Evolutionary conservation across 176 grass and related monocot species (phyloP).

Genomic region (Triticum monococcum): DNA sequence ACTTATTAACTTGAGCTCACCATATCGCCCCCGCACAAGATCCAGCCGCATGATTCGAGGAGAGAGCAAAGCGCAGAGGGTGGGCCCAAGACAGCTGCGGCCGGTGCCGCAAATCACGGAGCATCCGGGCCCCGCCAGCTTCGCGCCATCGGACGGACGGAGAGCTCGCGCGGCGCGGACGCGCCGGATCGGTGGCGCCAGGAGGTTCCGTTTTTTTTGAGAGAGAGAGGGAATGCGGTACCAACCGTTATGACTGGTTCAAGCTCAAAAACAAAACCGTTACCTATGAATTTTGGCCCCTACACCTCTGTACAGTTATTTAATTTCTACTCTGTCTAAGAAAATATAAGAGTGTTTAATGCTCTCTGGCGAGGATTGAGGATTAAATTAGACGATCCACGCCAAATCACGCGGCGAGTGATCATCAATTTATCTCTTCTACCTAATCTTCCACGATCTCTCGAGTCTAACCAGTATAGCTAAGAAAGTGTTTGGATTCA

Average conservation of each 20-base stretch:
- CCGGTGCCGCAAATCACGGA: slow-evolving; percentile 23
- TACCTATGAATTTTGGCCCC: too few species aligned
- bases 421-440: background rate
- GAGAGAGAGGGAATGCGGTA: too few species aligned
- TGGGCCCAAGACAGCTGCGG: slow-evolving; percentile 10
- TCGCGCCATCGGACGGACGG: background rate
- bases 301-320: background rate
- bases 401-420: background rate
- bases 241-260: background rate
- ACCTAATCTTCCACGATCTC: too few species aligned
- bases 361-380: background rate
- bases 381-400: background rate
- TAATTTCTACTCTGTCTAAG: too few species aligned
- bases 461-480: too few species aligned
- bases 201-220: too few species aligned
- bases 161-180: too few species aligned
- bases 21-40: slow-evolving; percentile 4
- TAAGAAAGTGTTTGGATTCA: too few species aligned
- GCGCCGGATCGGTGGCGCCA: too few species aligned
- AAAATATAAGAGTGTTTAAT: too few species aligned
- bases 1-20: too few species aligned
- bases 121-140: background rate
- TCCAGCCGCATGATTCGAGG: background rate
- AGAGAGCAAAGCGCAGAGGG: background rate
- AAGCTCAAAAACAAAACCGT: too few species aligned